Percentiles rank a stretch among this genome's conserved stretches.
phyloP scores from a whole-genome alignment of 352 stramenopile species.

The Phytophthora agathidicida region DNA sequence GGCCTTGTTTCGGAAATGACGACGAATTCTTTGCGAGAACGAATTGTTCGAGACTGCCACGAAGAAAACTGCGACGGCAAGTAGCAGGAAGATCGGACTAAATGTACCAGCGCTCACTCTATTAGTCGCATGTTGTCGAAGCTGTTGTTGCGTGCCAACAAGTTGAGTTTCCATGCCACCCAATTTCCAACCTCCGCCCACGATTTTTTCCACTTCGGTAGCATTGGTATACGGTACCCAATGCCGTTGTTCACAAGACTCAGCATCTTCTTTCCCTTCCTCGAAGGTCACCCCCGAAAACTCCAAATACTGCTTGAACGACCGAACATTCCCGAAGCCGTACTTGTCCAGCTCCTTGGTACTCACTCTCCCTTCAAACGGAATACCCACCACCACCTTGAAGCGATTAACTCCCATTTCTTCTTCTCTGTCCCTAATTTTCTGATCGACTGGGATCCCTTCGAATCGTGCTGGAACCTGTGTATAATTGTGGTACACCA shows the following conservation, averaged over 20 bases:
- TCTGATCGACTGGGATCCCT: slow-evolving; percentile 45
- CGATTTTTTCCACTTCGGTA: slow-evolving; percentile 47
- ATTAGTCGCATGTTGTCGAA: slow-evolving; percentile 10
- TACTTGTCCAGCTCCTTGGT: slow-evolving; percentile 61
- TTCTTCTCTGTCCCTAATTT: slow-evolving; percentile 47
- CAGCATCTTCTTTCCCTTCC: slow-evolving; percentile 46
- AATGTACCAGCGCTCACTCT: background rate
- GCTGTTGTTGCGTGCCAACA: slow-evolving; percentile 24
- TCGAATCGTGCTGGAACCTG: slow-evolving; percentile 61
- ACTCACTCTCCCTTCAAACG: slow-evolving; percentile 65
- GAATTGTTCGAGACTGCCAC: slow-evolving; percentile 61
- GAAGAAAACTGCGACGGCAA: slow-evolving; percentile 42
- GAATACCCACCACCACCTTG: slow-evolving; percentile 50
- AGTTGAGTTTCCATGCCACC: slow-evolving; percentile 7
- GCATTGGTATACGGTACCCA: slow-evolving; percentile 64
- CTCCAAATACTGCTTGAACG: slow-evolving; percentile 56
- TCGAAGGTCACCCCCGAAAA: slow-evolving; percentile 64
- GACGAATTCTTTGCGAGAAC: slow-evolving; percentile 48
- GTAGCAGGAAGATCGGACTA: slow-evolving; percentile 47
- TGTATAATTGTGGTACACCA: slow-evolving; percentile 79
- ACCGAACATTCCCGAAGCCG: slow-evolving; percentile 50
- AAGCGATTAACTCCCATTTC: slow-evolving; percentile 65
- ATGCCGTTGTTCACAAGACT: slow-evolving; percentile 66
- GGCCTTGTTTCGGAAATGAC: slow-evolving; percentile 45
- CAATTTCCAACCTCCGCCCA: slow-evolving; percentile 51